phyloP scores from a whole-genome alignment of 345 rosid species.

The Eutrema japonicum region DNA sequence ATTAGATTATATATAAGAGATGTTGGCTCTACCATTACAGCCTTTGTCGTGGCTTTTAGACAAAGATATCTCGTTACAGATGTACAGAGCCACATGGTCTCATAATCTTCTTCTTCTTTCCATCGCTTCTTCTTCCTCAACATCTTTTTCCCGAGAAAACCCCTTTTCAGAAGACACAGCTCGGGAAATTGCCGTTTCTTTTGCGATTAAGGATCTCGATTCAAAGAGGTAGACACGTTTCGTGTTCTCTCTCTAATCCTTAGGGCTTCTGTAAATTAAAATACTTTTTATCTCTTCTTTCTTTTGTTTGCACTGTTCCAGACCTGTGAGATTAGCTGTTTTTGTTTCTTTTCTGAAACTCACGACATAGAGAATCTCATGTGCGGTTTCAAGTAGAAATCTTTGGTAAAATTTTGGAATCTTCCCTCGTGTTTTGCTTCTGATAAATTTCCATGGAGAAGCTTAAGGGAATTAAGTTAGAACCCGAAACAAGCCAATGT shows the following conservation, averaged over 20 bases:
- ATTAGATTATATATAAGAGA: too few species aligned
- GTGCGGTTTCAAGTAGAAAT: constrained; percentile 20
- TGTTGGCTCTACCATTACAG: constrained; percentile 28
- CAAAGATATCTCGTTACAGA: constrained; percentile 35
- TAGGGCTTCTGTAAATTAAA: constrained; percentile 9
- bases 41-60: constrained; percentile 40
- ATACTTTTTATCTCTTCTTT: constrained; percentile 1
- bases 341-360: constrained; percentile 23
- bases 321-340: constrained; percentile 12
- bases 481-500: constrained; percentile 49
- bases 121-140: constrained; percentile 25
- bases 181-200: constrained; percentile 23
- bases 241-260: constrained; percentile 39
- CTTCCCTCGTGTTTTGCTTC: constrained; percentile 27
- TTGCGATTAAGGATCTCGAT: constrained; percentile 40
- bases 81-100: constrained; percentile 41
- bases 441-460: constrained; percentile 28
- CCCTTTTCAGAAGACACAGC: constrained; percentile 25
- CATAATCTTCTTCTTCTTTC: constrained; percentile 9
- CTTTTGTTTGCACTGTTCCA: constrained; percentile 2
- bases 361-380: constrained; percentile 22
- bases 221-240: constrained; percentile 21
- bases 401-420: constrained; percentile 10
- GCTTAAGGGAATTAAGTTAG: constrained; percentile 28
- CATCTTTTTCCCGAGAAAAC: constrained; percentile 26